Conservation (phyloP, 169 alveolate genomes). For the Eimeria sp. region DNA sequence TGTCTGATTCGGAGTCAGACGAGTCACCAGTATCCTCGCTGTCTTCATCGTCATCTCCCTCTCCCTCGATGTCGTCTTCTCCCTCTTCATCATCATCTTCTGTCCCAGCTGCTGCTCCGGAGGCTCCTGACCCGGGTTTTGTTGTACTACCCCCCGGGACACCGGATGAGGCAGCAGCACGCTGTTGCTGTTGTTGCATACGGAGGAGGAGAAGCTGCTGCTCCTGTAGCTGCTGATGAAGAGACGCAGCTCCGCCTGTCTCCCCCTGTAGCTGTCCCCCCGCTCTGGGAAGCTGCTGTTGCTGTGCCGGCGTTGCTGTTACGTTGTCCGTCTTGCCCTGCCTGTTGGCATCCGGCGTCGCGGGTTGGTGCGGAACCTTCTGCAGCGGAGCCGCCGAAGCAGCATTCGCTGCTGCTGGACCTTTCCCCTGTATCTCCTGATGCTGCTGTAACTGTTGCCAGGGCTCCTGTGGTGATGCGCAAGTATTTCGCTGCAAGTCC, state of each 20-base stretch:
- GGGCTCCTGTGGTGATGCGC: constrained; percentile 83
- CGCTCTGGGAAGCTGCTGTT: constrained; percentile 47
- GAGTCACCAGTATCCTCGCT: constrained; percentile 72
- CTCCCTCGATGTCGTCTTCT: constrained; percentile 74
- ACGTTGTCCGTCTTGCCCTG: constrained; percentile 41
- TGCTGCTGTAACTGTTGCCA: constrained; percentile 77
- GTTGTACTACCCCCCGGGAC: constrained; percentile 40
- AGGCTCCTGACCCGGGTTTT: constrained; percentile 42
- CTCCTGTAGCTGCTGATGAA: constrained; percentile 74
- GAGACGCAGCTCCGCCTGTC: constrained; percentile 70
- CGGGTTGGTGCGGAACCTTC: constrained; percentile 51
- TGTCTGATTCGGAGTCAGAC: constrained; percentile 59
- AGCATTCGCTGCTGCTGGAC: constrained; percentile 44
- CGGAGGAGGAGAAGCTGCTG: constrained; percentile 73
- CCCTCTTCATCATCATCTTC: constrained; percentile 76
- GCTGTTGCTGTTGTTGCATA: constrained; percentile 77
- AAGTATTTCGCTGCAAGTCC: constrained; percentile 52
- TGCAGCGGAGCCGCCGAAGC: constrained; percentile 60
- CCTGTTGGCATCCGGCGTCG: constrained; percentile 39
- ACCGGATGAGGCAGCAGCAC: constrained; percentile 44
- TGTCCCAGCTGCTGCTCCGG: constrained; percentile 60
- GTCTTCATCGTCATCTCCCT: constrained; percentile 73
- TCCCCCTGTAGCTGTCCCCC: constrained; percentile 57
- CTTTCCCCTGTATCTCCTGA: constrained; percentile 64
- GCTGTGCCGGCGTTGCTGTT: constrained; percentile 56